Percentiles rank a stretch among this genome's conserved stretches.
Conservation (phyloP, 345 rosid species). For the Geranium rotundifolium region DNA sequence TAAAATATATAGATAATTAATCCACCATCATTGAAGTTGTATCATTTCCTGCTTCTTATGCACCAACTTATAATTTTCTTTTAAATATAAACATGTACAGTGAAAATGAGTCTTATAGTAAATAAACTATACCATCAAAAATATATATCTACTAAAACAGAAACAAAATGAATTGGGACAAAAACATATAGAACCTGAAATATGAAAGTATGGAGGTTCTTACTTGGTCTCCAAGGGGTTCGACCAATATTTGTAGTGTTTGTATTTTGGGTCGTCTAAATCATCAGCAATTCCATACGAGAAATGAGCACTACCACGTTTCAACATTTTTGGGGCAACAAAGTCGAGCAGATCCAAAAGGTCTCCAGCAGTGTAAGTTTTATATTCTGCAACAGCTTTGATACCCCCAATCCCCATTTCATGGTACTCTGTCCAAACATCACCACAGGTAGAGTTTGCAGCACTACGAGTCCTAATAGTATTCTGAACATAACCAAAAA, state of each 20-base stretch:
- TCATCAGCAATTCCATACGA: constrained; percentile 89
- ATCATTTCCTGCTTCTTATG: too few relatives aligned
- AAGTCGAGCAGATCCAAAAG: constrained; percentile 57
- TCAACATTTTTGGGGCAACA: constrained; percentile 95
- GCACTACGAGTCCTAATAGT: constrained; percentile 60
- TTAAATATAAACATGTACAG: neutral
- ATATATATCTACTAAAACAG: neutral
- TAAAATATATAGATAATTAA: too few relatives aligned
- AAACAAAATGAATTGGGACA: neutral
- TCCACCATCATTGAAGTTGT: neutral
- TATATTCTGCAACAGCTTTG: constrained; percentile 70
- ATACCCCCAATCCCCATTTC: constrained; percentile 84
- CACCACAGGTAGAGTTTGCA: constrained; percentile 62
- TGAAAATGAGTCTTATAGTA: neutral
- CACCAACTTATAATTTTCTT: neutral
- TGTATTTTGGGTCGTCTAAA: constrained; percentile 77
- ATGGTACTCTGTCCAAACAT: constrained; percentile 92
- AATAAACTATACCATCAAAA: neutral
- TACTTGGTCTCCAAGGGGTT: constrained; percentile 90
- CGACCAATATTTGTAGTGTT: constrained; percentile 83
- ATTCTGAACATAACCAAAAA: constrained; percentile 33
- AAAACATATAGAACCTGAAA: neutral
- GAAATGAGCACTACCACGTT: constrained; percentile 75
- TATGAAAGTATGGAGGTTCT: constrained; percentile 13
- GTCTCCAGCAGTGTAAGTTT: constrained; percentile 62